phyloP scores from a whole-genome alignment of 2,329 filamentous ascomycete genomes.

The Claviceps capensis region DNA sequence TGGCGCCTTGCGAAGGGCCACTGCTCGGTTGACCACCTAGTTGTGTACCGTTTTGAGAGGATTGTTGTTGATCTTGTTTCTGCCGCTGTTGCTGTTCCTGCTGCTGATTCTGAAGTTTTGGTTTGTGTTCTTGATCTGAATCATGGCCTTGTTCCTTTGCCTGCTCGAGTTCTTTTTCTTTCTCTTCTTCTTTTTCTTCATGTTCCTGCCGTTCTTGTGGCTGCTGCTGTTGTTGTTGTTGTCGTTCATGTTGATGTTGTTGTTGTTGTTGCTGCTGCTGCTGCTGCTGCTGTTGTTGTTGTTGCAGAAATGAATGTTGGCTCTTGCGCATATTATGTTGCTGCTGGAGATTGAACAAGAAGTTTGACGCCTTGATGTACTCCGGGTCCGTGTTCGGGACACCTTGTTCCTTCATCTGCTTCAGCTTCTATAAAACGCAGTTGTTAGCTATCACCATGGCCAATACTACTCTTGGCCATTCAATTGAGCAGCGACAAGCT shows the following conservation, averaged over 20 bases:
- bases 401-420: constrained; percentile 76
- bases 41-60: constrained; percentile 40
- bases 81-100: constrained; percentile 42
- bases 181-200: constrained; percentile 25
- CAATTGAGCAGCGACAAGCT: background rate
- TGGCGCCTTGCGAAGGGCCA: constrained; percentile 21
- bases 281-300: constrained; percentile 34
- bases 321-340: constrained; percentile 42
- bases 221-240: constrained; percentile 28
- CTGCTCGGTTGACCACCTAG: constrained; percentile 19
- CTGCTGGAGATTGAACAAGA: constrained; percentile 59
- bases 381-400: constrained; percentile 75
- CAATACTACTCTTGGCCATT: background rate
- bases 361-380: constrained; percentile 66
- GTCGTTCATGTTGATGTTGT: constrained; percentile 33
- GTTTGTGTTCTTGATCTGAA: too few relatives aligned
- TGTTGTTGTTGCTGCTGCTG: constrained; percentile 41
- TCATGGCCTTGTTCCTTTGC: too few relatives aligned
- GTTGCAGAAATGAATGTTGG: constrained; percentile 29
- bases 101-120: constrained; percentile 16
- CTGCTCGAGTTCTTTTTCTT: constrained; percentile 12
- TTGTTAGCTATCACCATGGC: background rate
- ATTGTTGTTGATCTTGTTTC: constrained; percentile 25
- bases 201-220: constrained; percentile 42
- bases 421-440: constrained; percentile 52